phyloP scores from a whole-genome alignment of 306 rosid genomes.

The Trifolium repens region DNA sequence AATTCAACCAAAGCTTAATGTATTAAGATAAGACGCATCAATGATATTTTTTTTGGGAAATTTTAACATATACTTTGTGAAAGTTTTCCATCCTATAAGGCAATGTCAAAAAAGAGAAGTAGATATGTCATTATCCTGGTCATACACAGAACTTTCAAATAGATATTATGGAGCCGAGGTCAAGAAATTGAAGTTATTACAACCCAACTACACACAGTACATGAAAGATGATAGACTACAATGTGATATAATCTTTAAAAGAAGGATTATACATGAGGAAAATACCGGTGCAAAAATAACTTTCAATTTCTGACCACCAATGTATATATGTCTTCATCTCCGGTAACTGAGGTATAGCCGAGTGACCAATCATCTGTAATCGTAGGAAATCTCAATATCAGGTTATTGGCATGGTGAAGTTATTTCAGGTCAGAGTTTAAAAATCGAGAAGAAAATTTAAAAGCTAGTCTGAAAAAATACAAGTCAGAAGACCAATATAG shows the following conservation, averaged over 20 bases:
- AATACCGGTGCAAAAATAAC: slow-evolving; percentile 78
- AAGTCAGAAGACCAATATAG: slow-evolving; percentile 16
- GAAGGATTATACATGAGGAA: slow-evolving; percentile 22
- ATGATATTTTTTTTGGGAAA: background rate
- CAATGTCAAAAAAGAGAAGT: slow-evolving; percentile 29
- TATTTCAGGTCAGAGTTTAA: slow-evolving; percentile 4
- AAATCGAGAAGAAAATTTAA: slow-evolving; percentile 8
- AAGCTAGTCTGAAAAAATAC: slow-evolving; percentile 7
- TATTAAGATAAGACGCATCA: slow-evolving; percentile 1
- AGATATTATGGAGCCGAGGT: slow-evolving; percentile 15
- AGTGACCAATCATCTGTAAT: slow-evolving; percentile 82
- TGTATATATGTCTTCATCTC: slow-evolving; percentile 66
- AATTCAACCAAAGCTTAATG: slow-evolving; percentile 26
- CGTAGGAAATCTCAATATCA: slow-evolving; percentile 23
- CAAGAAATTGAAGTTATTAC: slow-evolving; percentile 36
- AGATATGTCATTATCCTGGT: slow-evolving; percentile 2
- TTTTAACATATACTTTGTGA: slow-evolving; percentile 12
- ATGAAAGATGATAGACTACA: slow-evolving; percentile 15
- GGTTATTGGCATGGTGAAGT: slow-evolving; percentile 19
- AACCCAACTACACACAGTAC: slow-evolving; percentile 20
- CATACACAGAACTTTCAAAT: slow-evolving; percentile 31
- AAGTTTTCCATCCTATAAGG: slow-evolving; percentile 9
- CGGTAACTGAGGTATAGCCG: slow-evolving; percentile 63
- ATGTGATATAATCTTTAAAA: slow-evolving; percentile 12
- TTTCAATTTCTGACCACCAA: slow-evolving; percentile 70